These are phyloP conservation scores for Parachlorella kessleri DNA, from an alignment of 139 green algal genomes.

Conservation along the genomic window DNA sequence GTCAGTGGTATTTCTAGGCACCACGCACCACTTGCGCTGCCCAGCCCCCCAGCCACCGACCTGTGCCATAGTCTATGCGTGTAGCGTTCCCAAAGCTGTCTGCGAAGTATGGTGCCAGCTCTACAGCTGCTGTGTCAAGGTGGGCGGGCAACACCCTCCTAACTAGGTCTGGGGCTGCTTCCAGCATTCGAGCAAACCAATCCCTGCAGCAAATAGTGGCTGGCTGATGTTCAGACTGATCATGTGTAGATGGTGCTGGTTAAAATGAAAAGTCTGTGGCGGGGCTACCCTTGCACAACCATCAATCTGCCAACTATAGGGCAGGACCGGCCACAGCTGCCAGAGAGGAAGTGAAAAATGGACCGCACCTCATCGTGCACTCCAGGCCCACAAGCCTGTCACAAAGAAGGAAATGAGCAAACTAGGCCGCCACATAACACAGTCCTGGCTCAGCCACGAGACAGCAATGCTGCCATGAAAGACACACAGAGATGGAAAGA, in stretches of 20 bases:
- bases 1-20: too few relatives aligned
- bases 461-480: too few relatives aligned
- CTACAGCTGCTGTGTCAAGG: slow-evolving; percentile 42
- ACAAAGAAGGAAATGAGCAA: background rate
- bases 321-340: too few relatives aligned
- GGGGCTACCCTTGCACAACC: too few relatives aligned
- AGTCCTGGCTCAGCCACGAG: too few relatives aligned
- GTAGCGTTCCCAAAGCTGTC: slow-evolving; percentile 94
- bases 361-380: background rate
- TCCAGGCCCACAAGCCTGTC: background rate
- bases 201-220: slow-evolving; percentile 8
- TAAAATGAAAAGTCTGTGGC: background rate
- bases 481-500: background rate
- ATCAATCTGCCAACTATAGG: too few relatives aligned
- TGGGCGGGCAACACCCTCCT: slow-evolving; percentile 46
- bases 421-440: too few relatives aligned
- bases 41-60: background rate
- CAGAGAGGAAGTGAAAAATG: too few relatives aligned
- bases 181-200: slow-evolving; percentile 68
- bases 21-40: background rate
- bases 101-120: slow-evolving; percentile 86
- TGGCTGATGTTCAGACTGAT: too few relatives aligned
- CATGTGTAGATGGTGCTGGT: too few relatives aligned
- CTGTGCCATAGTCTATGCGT: slow-evolving; percentile 97
- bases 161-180: slow-evolving; percentile 46